These are phyloP conservation scores for Tremella mesenterica DNA, from an alignment of 768 basidiomycete species.

Conservation along the genomic window DNA sequence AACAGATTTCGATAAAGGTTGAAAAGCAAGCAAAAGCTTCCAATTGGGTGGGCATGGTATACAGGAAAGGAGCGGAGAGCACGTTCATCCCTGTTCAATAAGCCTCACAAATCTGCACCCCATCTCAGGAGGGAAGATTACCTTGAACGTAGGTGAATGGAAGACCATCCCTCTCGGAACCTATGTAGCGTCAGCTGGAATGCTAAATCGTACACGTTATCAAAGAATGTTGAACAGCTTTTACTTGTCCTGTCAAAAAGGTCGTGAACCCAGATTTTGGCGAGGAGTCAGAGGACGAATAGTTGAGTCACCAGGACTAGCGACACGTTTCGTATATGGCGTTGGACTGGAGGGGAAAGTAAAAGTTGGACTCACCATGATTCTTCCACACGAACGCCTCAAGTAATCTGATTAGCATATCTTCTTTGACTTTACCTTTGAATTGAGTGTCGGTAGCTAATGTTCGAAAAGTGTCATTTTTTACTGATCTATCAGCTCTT, in stretches of 20 bases:
- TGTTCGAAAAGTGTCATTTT: constrained; percentile 95
- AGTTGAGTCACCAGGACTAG: too few species aligned
- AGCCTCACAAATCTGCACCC: not conserved
- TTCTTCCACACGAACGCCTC: constrained; percentile 97
- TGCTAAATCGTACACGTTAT: not conserved
- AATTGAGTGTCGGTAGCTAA: constrained; percentile 95
- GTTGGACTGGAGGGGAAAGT: not conserved
- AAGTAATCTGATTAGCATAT: constrained; percentile 89
- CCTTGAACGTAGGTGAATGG: constrained; percentile 92
- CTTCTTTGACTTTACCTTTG: constrained; percentile 91
- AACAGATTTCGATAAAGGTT: constrained; percentile 87
- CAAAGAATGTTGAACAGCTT: not conserved
- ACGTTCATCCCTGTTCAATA: constrained; percentile 71
- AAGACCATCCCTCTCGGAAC: constrained; percentile 26
- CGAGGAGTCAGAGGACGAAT: too few species aligned
- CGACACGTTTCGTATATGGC: too few species aligned
- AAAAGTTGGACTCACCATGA: constrained; percentile 53
- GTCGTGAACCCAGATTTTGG: too few species aligned
- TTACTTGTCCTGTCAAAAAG: too few species aligned
- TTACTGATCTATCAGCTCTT: constrained; percentile 55
- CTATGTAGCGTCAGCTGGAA: constrained; percentile 7
- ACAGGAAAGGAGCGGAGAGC: constrained; percentile 92
- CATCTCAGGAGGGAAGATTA: not conserved
- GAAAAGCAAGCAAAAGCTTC: constrained; percentile 97
- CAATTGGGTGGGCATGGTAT: constrained; percentile 93